Conservation (phyloP, 1,284 basidiomycete species). For the Wolfiporia cocos region DNA sequence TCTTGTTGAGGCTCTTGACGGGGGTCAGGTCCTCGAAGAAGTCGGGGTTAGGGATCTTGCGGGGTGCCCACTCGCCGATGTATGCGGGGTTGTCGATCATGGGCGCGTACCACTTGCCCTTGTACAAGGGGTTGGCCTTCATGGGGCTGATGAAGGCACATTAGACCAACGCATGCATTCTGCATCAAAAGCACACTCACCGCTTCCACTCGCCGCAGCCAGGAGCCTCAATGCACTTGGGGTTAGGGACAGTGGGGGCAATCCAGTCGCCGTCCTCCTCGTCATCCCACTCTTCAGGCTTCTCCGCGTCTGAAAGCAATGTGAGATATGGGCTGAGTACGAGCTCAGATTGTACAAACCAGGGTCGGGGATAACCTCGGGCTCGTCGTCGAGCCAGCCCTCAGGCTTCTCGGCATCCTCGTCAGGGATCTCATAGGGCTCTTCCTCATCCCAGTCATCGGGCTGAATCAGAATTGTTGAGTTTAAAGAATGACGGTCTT, state of each 20-base stretch:
- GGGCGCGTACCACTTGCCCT: constrained; percentile 95
- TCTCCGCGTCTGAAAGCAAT: constrained; percentile 65
- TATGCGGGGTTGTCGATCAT: constrained; percentile 96
- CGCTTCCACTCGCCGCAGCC: constrained; percentile 94
- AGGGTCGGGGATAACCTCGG: constrained; percentile 81
- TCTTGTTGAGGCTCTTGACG: constrained; percentile 77
- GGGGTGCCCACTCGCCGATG: constrained; percentile 94
- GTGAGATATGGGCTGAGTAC: too few species aligned
- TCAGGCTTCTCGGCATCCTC: constrained; percentile 86
- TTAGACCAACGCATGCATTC: background rate
- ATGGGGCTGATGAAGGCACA: constrained; percentile 46
- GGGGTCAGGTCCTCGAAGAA: constrained; percentile 90
- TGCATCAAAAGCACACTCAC: constrained; percentile 29
- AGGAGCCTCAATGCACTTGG: constrained; percentile 83
- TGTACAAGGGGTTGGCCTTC: constrained; percentile 90
- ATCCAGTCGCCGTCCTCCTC: constrained; percentile 99
- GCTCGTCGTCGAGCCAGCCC: constrained; percentile 94
- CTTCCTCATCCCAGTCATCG: constrained; percentile 94
- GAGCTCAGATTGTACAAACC: constrained; percentile 37
- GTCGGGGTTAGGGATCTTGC: constrained; percentile 88
- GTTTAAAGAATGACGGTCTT: background rate
- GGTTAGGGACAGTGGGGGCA: constrained; percentile 84
- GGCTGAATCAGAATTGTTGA: constrained; percentile 42
- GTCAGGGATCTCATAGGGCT: constrained; percentile 87
- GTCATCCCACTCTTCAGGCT: constrained; percentile 99